Conservation (phyloP, 179 eudicot species). For the Patellifolia procumbens region DNA sequence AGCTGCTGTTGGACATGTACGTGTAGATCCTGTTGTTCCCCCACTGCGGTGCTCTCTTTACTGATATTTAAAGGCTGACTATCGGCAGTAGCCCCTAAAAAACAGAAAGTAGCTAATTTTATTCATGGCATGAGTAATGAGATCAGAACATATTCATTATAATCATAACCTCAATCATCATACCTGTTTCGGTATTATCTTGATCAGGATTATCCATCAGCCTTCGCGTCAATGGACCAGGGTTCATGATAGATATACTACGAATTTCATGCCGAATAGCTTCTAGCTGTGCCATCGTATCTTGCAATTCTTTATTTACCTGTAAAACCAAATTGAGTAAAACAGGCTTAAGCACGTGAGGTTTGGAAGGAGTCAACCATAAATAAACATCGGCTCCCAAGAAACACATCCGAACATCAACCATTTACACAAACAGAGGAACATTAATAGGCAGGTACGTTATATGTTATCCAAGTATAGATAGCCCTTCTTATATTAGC, state of each 20-base stretch:
- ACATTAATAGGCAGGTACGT: background rate
- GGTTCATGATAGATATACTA: conserved; percentile 70
- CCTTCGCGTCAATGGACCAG: conserved; percentile 72
- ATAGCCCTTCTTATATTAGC: too few species aligned
- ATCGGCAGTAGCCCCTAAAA: conserved; percentile 24
- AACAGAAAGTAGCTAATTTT: background rate
- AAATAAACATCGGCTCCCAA: background rate
- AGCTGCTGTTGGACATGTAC: conserved; percentile 24
- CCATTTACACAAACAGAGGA: background rate
- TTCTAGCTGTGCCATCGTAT: conserved; percentile 80
- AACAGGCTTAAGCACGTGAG: conserved; percentile 1
- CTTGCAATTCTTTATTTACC: conserved; percentile 95
- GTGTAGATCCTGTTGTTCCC: conserved; percentile 14
- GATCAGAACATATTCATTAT: background rate
- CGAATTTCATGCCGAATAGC: conserved; percentile 88
- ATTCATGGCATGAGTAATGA: background rate
- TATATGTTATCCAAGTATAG: background rate
- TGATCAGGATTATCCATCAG: conserved; percentile 58
- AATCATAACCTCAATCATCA: background rate
- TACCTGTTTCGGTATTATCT: conserved; percentile 46
- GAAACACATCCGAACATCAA: background rate
- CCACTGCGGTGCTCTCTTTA: conserved; percentile 19
- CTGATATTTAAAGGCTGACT: background rate
- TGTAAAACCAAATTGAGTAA: conserved; percentile 17
- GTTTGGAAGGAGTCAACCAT: background rate